A percentile compares a stretch with the other conserved stretches of the same genome.
Evolutionary conservation across 1,284 basidiomycete genomes (phyloP).

Genomic region (Coniferiporia weirii): DNA sequence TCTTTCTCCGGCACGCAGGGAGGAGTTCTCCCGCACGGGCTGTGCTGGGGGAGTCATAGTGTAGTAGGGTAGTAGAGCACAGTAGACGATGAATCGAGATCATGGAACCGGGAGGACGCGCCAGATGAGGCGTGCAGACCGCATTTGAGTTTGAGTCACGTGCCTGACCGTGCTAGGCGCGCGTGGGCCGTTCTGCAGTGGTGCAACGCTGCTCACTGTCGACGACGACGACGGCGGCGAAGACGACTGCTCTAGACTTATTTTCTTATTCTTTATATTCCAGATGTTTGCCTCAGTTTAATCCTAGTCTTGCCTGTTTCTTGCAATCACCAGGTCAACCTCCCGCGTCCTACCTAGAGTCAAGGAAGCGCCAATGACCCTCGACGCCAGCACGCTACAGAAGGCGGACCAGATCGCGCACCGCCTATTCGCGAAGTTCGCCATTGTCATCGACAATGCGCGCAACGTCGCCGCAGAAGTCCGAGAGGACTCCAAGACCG

Average conservation of each 20-base stretch:
- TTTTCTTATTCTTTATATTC: slow-evolving; percentile 2
- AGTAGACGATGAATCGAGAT: background rate
- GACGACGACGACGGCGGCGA: slow-evolving; percentile 1
- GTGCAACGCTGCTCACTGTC: background rate
- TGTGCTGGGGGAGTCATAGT: slow-evolving; percentile 3
- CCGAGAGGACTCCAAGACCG: slow-evolving; percentile 42
- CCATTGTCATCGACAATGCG: slow-evolving; percentile 65
- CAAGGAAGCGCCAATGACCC: background rate
- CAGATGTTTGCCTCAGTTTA: slow-evolving; percentile 6
- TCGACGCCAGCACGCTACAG: background rate
- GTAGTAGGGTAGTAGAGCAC: background rate
- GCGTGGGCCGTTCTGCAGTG: background rate
- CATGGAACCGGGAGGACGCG: background rate
- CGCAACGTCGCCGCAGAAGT: slow-evolving; percentile 44
- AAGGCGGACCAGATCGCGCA: slow-evolving; percentile 80
- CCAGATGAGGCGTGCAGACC: background rate
- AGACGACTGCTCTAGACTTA: slow-evolving; percentile 2
- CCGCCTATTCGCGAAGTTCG: slow-evolving; percentile 74
- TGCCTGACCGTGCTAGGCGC: background rate
- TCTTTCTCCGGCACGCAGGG: too few species aligned
- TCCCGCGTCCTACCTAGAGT: background rate
- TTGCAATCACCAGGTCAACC: background rate
- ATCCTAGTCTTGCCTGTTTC: slow-evolving; percentile 2
- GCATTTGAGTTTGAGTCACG: background rate
- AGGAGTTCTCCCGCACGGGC: too few species aligned